A percentile compares a stretch with the other conserved stretches of the same genome.
Conservation (phyloP, 2,329 filamentous ascomycete genomes). For the Ophioceras dolichostomum region DNA sequence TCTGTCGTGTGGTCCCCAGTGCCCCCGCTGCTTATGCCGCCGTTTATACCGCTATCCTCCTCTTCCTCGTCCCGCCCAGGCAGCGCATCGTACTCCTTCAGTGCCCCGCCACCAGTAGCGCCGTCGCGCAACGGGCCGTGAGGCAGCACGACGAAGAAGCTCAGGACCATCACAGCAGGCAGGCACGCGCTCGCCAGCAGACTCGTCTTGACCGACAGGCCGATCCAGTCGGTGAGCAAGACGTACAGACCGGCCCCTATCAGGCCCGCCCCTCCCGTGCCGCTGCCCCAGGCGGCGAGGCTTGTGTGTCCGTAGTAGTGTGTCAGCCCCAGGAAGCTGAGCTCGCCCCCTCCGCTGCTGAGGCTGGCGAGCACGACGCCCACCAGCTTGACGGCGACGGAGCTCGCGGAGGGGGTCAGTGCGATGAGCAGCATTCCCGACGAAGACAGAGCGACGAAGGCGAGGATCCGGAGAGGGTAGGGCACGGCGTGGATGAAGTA, state of each 20-base stretch:
- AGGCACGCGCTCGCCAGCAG: slow-evolving; percentile 68
- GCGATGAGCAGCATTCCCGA: slow-evolving; percentile 83
- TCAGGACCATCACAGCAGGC: slow-evolving; percentile 69
- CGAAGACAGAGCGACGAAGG: slow-evolving; percentile 66
- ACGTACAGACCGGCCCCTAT: slow-evolving; percentile 84
- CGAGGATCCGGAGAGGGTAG: slow-evolving; percentile 61
- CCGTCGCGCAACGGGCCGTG: slow-evolving; percentile 46
- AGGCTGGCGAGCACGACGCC: slow-evolving; percentile 80
- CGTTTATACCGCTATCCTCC: slow-evolving; percentile 20
- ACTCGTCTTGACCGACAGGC: slow-evolving; percentile 60
- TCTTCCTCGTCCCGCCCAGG: slow-evolving; percentile 25
- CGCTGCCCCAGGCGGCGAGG: slow-evolving; percentile 83
- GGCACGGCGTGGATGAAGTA: slow-evolving; percentile 88
- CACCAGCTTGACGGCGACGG: slow-evolving; percentile 63
- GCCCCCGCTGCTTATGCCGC: slow-evolving; percentile 19
- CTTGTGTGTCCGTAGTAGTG: slow-evolving; percentile 87
- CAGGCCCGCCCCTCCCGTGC: slow-evolving; percentile 80
- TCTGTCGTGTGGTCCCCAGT: no score
- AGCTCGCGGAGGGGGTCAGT: slow-evolving; percentile 53
- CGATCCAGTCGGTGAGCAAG: slow-evolving; percentile 67
- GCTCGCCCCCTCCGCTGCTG: slow-evolving; percentile 75
- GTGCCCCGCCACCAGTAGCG: slow-evolving; percentile 12
- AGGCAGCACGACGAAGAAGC: slow-evolving; percentile 77
- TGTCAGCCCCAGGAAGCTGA: slow-evolving; percentile 82
- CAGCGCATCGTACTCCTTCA: slow-evolving; percentile 40